Conservation (phyloP, 352 stramenopile genomes). For the Globisporangium nagaii region DNA sequence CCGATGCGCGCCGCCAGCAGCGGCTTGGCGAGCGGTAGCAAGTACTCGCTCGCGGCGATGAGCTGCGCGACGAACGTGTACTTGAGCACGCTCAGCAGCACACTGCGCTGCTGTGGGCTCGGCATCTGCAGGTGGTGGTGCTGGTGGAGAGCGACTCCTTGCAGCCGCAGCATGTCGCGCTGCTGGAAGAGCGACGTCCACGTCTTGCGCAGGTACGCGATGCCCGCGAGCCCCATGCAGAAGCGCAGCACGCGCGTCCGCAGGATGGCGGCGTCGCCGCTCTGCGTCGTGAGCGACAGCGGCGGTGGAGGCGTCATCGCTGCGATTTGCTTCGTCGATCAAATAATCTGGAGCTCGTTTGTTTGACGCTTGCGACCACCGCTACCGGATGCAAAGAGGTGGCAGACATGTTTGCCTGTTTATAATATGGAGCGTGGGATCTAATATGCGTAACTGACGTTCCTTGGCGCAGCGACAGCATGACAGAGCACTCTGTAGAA, state of each 20-base stretch:
- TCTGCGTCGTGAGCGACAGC: neutral
- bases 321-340: no score
- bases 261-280: neutral
- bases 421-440: no score
- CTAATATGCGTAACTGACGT: no score
- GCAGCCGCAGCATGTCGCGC: constrained; percentile 15
- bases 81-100: constrained; percentile 18
- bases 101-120: neutral
- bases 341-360: no score
- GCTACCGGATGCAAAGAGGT: no score
- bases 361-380: no score
- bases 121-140: neutral
- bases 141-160: constrained; percentile 3
- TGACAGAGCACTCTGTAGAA: no score
- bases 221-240: constrained; percentile 2
- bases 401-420: no score
- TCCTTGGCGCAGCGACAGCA: no score
- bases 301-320: no score
- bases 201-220: constrained; percentile 24
- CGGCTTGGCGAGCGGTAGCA: constrained; percentile 54
- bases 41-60: constrained; percentile 43
- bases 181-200: constrained; percentile 16
- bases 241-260: constrained; percentile 15
- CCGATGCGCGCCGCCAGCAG: constrained; percentile 36
- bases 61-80: constrained; percentile 49